phyloP scores from a whole-genome alignment of 176 grass and related monocot species.

The Oryza officinalis region DNA sequence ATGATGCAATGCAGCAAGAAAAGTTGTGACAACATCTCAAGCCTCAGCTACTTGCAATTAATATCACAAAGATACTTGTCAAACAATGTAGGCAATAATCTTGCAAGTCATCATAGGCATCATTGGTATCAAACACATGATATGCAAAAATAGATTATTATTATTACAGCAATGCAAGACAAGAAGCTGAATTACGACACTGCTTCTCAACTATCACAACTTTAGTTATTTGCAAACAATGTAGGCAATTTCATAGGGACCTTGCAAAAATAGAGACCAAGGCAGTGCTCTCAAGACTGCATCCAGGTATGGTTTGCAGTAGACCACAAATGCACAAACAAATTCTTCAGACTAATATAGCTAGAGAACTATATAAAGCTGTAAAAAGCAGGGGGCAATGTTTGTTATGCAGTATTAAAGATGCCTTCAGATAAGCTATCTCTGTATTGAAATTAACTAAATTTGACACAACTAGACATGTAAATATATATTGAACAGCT shows the following conservation, averaged over 20 bases:
- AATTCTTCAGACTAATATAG: background rate
- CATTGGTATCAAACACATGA: background rate
- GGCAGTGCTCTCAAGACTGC: background rate
- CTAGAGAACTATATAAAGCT: background rate
- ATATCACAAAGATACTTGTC: constrained; percentile 11
- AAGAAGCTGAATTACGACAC: constrained; percentile 26
- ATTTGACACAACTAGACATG: background rate
- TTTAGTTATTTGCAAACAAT: constrained; percentile 2
- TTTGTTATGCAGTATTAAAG: background rate
- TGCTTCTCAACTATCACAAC: background rate
- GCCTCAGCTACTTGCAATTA: constrained; percentile 32
- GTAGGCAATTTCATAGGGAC: constrained; percentile 4
- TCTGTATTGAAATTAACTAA: background rate
- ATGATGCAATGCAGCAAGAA: background rate
- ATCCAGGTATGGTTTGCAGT: background rate
- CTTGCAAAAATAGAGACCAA: background rate
- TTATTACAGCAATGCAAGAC: constrained; percentile 21
- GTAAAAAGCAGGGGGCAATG: background rate
- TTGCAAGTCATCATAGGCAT: constrained; percentile 29
- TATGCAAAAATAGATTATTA: background rate
- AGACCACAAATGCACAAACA: background rate
- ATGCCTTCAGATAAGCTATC: background rate
- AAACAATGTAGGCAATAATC: constrained; percentile 30
- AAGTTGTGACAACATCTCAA: background rate
- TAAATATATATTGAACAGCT: background rate